These are phyloP conservation scores for Nectriaceae sp. DNA, from an alignment of 2,329 filamentous ascomycete genomes.

Conservation along the genomic window DNA sequence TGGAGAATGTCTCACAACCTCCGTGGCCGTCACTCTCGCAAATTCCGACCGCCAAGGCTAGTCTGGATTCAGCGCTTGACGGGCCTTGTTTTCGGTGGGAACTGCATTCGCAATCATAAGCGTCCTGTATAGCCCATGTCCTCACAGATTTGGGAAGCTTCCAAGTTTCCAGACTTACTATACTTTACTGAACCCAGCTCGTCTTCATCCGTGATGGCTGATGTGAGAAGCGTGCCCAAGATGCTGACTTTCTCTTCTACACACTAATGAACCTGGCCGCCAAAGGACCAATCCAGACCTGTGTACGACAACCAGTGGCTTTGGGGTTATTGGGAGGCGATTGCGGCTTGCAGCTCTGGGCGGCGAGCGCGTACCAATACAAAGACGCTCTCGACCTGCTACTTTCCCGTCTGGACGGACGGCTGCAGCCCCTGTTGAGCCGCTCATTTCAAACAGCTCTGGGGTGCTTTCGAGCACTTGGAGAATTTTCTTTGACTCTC, in stretches of 20 bases:
- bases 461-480: background rate
- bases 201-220: background rate
- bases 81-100: constrained; percentile 6
- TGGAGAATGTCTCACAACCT: constrained; percentile 27
- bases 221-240: constrained; percentile 1
- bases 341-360: background rate
- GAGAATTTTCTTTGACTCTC: background rate
- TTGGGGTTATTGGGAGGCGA: background rate
- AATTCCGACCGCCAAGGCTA: constrained; percentile 26
- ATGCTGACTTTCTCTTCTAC: constrained; percentile 7
- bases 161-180: too few relatives aligned
- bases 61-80: constrained; percentile 11
- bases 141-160: constrained; percentile 1
- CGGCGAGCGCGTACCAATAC: background rate
- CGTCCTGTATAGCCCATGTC: constrained; percentile 12
- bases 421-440: background rate
- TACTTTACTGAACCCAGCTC: background rate
- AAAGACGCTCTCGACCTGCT: background rate
- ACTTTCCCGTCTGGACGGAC: background rate
- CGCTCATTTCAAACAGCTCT: background rate
- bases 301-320: background rate
- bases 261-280: background rate
- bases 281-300: background rate
- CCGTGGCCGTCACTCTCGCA: constrained; percentile 13
- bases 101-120: constrained; percentile 23